Percentiles rank a stretch among this genome's conserved stretches.
Evolutionary conservation across 495 filamentous ascomycete species (phyloP).

Genomic region (Hypoxylon subgilvum): DNA sequence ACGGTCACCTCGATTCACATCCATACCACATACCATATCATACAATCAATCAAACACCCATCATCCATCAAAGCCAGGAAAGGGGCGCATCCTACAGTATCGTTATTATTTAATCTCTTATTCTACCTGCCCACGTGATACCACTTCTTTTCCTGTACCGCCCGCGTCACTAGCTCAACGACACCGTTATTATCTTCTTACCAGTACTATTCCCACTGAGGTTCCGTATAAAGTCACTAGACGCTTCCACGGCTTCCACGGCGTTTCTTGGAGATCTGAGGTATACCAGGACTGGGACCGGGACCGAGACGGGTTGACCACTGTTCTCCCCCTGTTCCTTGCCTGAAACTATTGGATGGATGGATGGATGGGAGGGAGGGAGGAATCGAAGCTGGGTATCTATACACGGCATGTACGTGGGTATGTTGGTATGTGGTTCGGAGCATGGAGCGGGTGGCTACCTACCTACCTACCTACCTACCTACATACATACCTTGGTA

Average conservation of each 20-base stretch:
- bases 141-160: neutral
- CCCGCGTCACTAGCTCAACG: too few species aligned
- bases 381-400: neutral
- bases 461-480: neutral
- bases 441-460: neutral
- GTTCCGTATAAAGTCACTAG: too few species aligned
- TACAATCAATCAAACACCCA: too few species aligned
- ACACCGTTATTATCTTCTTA: too few species aligned
- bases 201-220: too few species aligned
- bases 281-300: too few species aligned
- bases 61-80: neutral
- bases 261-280: too few species aligned
- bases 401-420: neutral
- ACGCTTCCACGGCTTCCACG: too few species aligned
- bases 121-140: neutral
- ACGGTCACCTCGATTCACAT: constrained; percentile 39
- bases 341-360: neutral
- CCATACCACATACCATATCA: too few species aligned
- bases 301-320: too few species aligned
- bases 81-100: neutral
- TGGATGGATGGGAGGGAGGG: neutral
- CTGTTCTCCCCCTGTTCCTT: too few species aligned
- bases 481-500: neutral
- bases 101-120: neutral
- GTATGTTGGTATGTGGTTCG: neutral